Conservation (phyloP, 768 basidiomycete species). For the Gloeopeniophorella convolvens region DNA sequence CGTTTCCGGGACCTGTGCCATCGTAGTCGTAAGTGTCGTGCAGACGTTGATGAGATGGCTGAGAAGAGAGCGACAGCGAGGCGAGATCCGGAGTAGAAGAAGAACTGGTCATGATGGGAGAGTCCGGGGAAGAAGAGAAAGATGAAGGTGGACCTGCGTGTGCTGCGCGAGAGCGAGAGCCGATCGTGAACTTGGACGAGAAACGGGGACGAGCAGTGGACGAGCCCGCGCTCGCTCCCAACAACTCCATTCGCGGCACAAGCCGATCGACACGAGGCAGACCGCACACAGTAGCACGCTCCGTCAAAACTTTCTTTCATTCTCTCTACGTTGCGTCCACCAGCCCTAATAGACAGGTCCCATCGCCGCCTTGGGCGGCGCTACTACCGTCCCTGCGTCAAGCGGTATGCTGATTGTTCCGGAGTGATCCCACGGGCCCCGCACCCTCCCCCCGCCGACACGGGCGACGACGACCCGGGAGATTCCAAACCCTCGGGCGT, state of each 20-base stretch:
- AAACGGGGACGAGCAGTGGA: too few relatives aligned
- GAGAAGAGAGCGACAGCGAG: conserved; percentile 62
- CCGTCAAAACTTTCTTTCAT: neutral
- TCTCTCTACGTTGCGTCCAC: neutral
- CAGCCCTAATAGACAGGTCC: neutral
- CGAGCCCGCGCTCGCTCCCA: neutral
- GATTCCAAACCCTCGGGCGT: neutral
- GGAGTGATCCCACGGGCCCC: conserved; percentile 59
- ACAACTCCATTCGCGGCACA: conserved; percentile 7
- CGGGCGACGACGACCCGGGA: conserved; percentile 19
- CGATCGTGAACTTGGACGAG: conserved; percentile 4
- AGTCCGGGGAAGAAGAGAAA: neutral
- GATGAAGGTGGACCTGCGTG: neutral
- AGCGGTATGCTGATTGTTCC: conserved; percentile 36
- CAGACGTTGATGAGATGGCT: conserved; percentile 66
- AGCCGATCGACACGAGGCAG: conserved; percentile 7
- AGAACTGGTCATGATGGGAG: conserved; percentile 62
- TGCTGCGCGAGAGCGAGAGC: too few relatives aligned
- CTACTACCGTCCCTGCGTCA: conserved; percentile 42
- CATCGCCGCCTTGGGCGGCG: conserved; percentile 41
- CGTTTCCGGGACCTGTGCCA: conserved; percentile 40
- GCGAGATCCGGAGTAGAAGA: conserved; percentile 70
- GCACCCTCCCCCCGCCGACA: conserved; percentile 24
- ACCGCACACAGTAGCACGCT: neutral
- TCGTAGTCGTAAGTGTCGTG: conserved; percentile 86